These are phyloP conservation scores for Camellia oleifera DNA, from an alignment of 179 eudicot genomes.

Conservation along the genomic window DNA sequence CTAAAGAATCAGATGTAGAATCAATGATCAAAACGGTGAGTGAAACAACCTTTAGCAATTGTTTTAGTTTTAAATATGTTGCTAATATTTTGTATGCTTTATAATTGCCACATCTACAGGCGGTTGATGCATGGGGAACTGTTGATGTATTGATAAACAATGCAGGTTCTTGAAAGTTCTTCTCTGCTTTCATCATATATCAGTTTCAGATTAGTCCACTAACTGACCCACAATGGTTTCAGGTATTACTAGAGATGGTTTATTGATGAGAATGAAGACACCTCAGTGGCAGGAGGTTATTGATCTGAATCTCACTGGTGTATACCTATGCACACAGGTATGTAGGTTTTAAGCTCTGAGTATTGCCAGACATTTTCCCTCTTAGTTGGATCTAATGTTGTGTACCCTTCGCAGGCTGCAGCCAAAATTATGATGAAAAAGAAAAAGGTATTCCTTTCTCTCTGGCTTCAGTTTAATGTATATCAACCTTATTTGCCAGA, in stretches of 20 bases:
- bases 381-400: constrained; percentile 7
- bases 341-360: constrained; percentile 10
- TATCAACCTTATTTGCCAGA: neutral
- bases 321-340: constrained; percentile 89
- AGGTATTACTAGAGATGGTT: constrained; percentile 86
- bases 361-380: neutral
- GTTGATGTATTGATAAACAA: constrained; percentile 77
- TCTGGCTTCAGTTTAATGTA: neutral
- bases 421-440: constrained; percentile 81
- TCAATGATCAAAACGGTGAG: constrained; percentile 90
- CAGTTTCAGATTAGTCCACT: constrained; percentile 12
- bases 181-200: neutral
- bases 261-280: constrained; percentile 88
- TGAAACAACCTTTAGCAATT: neutral
- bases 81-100: constrained; percentile 10
- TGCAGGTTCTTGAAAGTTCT: constrained; percentile 52
- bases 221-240: constrained; percentile 22
- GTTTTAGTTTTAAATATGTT: neutral
- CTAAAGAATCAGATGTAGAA: constrained; percentile 90
- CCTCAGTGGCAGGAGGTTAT: constrained; percentile 87
- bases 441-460: constrained; percentile 52
- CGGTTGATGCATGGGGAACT: constrained; percentile 88
- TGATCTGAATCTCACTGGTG: constrained; percentile 90
- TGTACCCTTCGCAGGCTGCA: constrained; percentile 57
- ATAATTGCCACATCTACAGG: constrained; percentile 40